phyloP scores from a whole-genome alignment of 2,329 filamentous ascomycete species.

The Ascomycota sp. region DNA sequence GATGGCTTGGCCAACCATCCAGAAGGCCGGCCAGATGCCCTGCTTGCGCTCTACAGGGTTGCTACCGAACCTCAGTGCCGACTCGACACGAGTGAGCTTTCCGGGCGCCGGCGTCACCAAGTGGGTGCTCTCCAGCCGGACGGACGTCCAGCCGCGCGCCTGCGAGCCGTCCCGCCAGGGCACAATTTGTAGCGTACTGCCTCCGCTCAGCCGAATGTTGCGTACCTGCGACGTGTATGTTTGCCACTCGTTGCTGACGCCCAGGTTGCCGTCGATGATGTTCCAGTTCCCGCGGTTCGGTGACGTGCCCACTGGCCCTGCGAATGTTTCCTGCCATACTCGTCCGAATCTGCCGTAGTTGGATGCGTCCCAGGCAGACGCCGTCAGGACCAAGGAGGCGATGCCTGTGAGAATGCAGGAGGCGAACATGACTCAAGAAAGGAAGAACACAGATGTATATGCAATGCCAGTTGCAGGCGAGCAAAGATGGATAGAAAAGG shows the following conservation, averaged over 20 bases:
- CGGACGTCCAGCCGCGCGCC: conserved; percentile 28
- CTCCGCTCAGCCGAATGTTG: conserved; percentile 30
- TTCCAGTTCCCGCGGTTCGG: conserved; percentile 20
- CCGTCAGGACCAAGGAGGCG: conserved; percentile 11
- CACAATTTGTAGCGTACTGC: conserved; percentile 28
- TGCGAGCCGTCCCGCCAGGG: conserved; percentile 19
- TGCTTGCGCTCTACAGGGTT: conserved; percentile 21
- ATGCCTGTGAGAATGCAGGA: conserved; percentile 7
- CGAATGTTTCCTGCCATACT: conserved; percentile 23
- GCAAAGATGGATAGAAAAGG: neutral
- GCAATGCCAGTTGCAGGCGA: neutral
- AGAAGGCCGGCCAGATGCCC: conserved; percentile 39
- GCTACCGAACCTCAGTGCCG: conserved; percentile 24
- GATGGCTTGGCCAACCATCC: conserved; percentile 30
- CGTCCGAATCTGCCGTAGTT: conserved; percentile 16
- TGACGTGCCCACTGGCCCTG: conserved; percentile 12
- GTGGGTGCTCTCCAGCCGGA: conserved; percentile 28
- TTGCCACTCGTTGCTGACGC: conserved; percentile 31
- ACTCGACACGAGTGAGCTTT: conserved; percentile 24
- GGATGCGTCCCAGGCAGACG: conserved; percentile 17
- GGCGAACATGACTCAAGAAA: conserved; percentile 7
- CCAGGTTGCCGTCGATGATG: conserved; percentile 16
- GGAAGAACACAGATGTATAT: no score
- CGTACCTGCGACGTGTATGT: conserved; percentile 22
- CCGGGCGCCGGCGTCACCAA: conserved; percentile 24